A percentile compares a stretch with the other conserved stretches of the same genome.
phyloP scores from a whole-genome alignment of 2,329 filamentous ascomycete species.

The Cyphellophora attinorum region DNA sequence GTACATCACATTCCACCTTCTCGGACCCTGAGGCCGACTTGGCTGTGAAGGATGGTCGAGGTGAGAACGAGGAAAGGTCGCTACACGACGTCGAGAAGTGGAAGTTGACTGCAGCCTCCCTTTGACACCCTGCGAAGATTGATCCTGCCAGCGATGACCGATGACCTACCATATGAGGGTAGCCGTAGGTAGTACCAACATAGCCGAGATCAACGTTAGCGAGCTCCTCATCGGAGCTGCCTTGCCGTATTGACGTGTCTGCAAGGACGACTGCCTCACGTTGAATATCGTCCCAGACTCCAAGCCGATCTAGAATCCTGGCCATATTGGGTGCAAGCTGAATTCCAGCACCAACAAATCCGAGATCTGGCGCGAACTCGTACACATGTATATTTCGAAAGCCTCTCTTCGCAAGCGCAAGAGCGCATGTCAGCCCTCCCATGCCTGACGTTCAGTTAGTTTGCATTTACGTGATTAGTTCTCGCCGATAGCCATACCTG shows the following conservation, averaged over 20 bases:
- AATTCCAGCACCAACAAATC: slow-evolving; percentile 77
- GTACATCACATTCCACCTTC: slow-evolving; percentile 39
- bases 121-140: slow-evolving; percentile 61
- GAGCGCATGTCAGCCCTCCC: slow-evolving; percentile 63
- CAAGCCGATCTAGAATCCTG: slow-evolving; percentile 61
- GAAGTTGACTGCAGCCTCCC: slow-evolving; percentile 54
- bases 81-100: slow-evolving; percentile 53
- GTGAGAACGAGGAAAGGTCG: slow-evolving; percentile 48
- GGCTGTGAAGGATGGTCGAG: slow-evolving; percentile 51
- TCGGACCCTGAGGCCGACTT: slow-evolving; percentile 48
- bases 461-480: too few species aligned
- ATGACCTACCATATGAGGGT: slow-evolving; percentile 73
- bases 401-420: slow-evolving; percentile 66
- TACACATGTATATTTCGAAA: slow-evolving; percentile 66
- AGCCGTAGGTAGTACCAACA: slow-evolving; percentile 58
- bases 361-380: slow-evolving; percentile 62
- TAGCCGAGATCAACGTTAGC: slow-evolving; percentile 61
- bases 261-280: slow-evolving; percentile 61
- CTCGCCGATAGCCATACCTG: too few species aligned
- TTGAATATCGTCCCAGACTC: slow-evolving; percentile 62
- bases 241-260: slow-evolving; percentile 65
- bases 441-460: too few species aligned
- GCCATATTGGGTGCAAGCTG: slow-evolving; percentile 78
- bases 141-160: slow-evolving; percentile 60
- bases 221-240: slow-evolving; percentile 58